phyloP scores from a whole-genome alignment of 495 filamentous ascomycete species.

The Podospora australis region DNA sequence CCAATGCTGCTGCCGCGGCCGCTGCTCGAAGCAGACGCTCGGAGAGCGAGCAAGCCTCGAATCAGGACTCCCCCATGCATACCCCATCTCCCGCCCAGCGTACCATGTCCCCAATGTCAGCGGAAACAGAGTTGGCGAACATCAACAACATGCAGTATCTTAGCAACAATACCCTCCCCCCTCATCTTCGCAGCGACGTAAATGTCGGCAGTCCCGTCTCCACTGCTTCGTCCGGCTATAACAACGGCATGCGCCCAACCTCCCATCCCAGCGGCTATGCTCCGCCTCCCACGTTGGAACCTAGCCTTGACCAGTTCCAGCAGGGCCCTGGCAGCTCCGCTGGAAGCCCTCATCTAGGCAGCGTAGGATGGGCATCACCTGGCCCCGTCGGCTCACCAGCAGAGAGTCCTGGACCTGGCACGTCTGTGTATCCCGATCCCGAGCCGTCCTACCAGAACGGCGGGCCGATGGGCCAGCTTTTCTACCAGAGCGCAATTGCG shows the following conservation, averaged over 20 bases:
- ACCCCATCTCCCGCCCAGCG: slow-evolving; percentile 82
- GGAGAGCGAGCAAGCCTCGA: slow-evolving; percentile 73
- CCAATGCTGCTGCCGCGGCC: slow-evolving; percentile 45
- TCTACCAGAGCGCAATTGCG: slow-evolving; percentile 55
- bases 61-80: slow-evolving; percentile 72
- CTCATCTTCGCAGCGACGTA: slow-evolving; percentile 66
- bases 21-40: slow-evolving; percentile 50
- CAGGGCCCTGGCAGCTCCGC: slow-evolving; percentile 56
- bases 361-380: slow-evolving; percentile 67
- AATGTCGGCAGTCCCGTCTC: slow-evolving; percentile 65
- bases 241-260: slow-evolving; percentile 48
- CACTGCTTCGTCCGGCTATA: slow-evolving; percentile 58
- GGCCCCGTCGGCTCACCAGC: slow-evolving; percentile 61
- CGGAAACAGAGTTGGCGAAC: slow-evolving; percentile 66
- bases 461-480: slow-evolving; percentile 51
- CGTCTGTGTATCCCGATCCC: slow-evolving; percentile 67
- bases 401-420: slow-evolving; percentile 48
- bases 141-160: slow-evolving; percentile 70
- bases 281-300: slow-evolving; percentile 82
- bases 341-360: slow-evolving; percentile 69
- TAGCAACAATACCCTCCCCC: slow-evolving; percentile 66
- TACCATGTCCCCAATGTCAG: slow-evolving; percentile 71
- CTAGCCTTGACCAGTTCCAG: slow-evolving; percentile 66
- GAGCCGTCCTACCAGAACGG: slow-evolving; percentile 46
- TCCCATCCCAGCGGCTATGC: slow-evolving; percentile 78